These are phyloP conservation scores for Colletotrichum camelliae DNA, from an alignment of 2,329 filamentous ascomycete genomes.

Conservation along the genomic window DNA sequence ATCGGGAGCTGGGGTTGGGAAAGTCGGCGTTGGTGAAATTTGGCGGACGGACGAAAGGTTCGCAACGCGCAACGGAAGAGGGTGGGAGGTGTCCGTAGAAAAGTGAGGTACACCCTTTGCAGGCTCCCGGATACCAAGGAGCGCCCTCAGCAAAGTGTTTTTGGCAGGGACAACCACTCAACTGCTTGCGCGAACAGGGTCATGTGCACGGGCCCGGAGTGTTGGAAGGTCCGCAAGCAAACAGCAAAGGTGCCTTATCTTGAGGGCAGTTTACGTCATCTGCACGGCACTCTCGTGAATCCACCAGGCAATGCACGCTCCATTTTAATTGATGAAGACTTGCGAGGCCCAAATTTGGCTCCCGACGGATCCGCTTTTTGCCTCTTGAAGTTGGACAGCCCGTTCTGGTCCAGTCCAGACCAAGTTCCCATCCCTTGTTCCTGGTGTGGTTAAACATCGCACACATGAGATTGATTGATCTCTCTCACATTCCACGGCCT, in stretches of 20 bases:
- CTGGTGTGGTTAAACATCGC: neutral
- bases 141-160: neutral
- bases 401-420: neutral
- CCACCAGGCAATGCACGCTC: neutral
- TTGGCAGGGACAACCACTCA: neutral
- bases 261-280: slow-evolving; percentile 8
- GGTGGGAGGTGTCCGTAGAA: neutral
- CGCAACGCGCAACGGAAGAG: neutral
- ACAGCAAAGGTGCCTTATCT: neutral
- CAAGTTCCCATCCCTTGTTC: neutral
- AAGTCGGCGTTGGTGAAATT: neutral
- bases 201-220: slow-evolving; percentile 18
- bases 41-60: neutral
- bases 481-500: neutral
- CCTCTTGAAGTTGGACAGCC: neutral
- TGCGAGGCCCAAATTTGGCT: neutral
- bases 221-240: slow-evolving; percentile 18
- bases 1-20: neutral
- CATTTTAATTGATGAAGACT: slow-evolving; percentile 11
- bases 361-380: slow-evolving; percentile 11
- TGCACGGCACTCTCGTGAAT: neutral
- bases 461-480: neutral
- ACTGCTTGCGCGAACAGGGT: neutral
- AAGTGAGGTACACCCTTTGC: neutral
- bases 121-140: neutral